Base-by-base conservation (phyloP, 495 filamentous ascomycete genomes). In the Darksidea phi region DNA sequence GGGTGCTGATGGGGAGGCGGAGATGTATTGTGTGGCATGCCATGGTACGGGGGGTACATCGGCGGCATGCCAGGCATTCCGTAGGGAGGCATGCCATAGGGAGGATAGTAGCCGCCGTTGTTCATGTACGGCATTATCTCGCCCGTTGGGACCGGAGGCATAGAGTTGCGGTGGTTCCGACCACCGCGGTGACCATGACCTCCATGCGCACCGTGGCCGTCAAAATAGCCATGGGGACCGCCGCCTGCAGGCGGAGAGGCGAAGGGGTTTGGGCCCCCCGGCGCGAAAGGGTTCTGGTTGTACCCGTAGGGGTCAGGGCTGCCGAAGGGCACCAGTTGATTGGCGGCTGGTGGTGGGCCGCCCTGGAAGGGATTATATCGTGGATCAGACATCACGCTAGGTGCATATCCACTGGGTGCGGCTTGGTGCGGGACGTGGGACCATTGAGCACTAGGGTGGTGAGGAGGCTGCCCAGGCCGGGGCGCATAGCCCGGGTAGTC, bases 241-340 rank as follows among this genome's bases (percentile, higher is more conserved):
- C 64, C 20, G n/a, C 50, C 49, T n/a, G 47, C 61, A 11, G 68
- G 21, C 23, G 67, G 62, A 38, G 71, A 55, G 32, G 71, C 68
- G 63, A 75, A 73, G 1, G 71, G 67, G 52, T 75, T 69, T 6
- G 54, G 20, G 42, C 49, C 54, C 18, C 18, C n/a, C 11, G 50
- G 65, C 10, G 73, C 57, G 57, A 75, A 75, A 7, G 72, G 72
- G 48, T 75, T 73, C 34, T 51, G 53, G 13, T 28, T 18, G 38
- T 73, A 73, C 21, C 68, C 70, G 42, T 69, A 73, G 17, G 66
- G 66, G 46, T 75, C 71, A 50, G 64, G 66, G 15, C 57, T 61
- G 26, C 54, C 65, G 51, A 70, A 67, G 23, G 65, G 69, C 41
- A 74, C 70, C 54, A 74, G 23, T 12, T 61, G 53, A 38, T 67